phyloP scores from a whole-genome alignment of 2,329 filamentous ascomycete genomes.

The Didymosphaeria variabile region DNA sequence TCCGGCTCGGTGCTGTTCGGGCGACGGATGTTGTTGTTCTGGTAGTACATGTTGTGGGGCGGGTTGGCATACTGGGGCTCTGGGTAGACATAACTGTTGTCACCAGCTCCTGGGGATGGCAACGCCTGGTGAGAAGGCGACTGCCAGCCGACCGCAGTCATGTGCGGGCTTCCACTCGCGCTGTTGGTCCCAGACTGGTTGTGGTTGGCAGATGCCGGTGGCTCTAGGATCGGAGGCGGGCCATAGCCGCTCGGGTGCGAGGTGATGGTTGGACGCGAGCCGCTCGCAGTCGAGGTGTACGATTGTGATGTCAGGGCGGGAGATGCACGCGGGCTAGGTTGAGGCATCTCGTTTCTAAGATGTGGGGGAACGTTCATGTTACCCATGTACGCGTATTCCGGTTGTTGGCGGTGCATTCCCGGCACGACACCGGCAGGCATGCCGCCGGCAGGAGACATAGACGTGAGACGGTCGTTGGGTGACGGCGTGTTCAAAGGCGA shows the following conservation, averaged over 20 bases:
- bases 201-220: slow-evolving; percentile 79
- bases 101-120: slow-evolving; percentile 74
- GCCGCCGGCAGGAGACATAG: slow-evolving; percentile 81
- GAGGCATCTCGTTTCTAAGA: slow-evolving; percentile 77
- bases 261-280: slow-evolving; percentile 69
- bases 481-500: slow-evolving; percentile 84
- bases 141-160: slow-evolving; percentile 83
- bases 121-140: slow-evolving; percentile 80
- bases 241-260: slow-evolving; percentile 86
- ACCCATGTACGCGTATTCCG: slow-evolving; percentile 79
- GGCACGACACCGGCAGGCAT: slow-evolving; percentile 70
- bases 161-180: slow-evolving; percentile 85
- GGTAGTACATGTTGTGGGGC: slow-evolving; percentile 74
- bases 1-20: slow-evolving; percentile 75
- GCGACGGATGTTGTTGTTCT: slow-evolving; percentile 73
- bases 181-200: slow-evolving; percentile 70
- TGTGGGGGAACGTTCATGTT: slow-evolving; percentile 84
- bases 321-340: slow-evolving; percentile 72
- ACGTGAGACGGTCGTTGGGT: slow-evolving; percentile 79
- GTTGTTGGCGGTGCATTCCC: slow-evolving; percentile 71
- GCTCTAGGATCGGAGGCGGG: slow-evolving; percentile 85
- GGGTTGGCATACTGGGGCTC: slow-evolving; percentile 72
- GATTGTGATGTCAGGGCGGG: slow-evolving; percentile 72
- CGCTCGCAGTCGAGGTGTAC: slow-evolving; percentile 63
- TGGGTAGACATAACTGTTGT: slow-evolving; percentile 80